These are phyloP conservation scores for Termitomyces sp. DNA, from an alignment of 768 basidiomycete species.

Conservation along the genomic window DNA sequence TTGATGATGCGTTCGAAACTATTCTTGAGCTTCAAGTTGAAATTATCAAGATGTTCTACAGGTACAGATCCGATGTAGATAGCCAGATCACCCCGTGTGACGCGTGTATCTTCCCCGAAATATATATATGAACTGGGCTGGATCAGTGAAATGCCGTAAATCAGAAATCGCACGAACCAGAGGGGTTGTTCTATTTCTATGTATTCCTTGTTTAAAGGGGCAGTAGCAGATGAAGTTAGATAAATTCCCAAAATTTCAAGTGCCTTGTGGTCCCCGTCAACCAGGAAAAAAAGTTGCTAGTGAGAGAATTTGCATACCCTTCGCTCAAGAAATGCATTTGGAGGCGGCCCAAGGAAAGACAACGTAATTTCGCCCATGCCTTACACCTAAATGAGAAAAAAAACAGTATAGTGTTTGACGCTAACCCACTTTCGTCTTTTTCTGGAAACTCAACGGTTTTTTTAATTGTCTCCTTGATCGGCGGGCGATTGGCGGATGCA, in stretches of 20 bases:
- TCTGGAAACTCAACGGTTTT: slow-evolving; percentile 90
- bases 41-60: slow-evolving; percentile 65
- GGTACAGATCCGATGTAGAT: slow-evolving; percentile 85
- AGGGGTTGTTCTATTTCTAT: slow-evolving; percentile 87
- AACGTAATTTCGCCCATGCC: slow-evolving; percentile 80
- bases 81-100: slow-evolving; percentile 65
- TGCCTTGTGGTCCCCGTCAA: slow-evolving; percentile 39
- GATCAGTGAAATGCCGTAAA: slow-evolving; percentile 1
- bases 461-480: slow-evolving; percentile 44
- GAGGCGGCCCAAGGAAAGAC: slow-evolving; percentile 72
- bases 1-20: slow-evolving; percentile 65
- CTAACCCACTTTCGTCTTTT: slow-evolving; percentile 74
- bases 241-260: slow-evolving; percentile 84
- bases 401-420: not conserved
- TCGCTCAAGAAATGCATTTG: slow-evolving; percentile 63
- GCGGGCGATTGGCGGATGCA: slow-evolving; percentile 53
- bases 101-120: slow-evolving; percentile 72
- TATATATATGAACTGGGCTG: slow-evolving; percentile 71
- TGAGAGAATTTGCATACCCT: slow-evolving; percentile 36
- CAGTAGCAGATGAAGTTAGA: slow-evolving; percentile 77
- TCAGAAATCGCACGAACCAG: slow-evolving; percentile 45
- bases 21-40: slow-evolving; percentile 59
- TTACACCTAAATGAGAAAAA: slow-evolving; percentile 12
- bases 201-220: slow-evolving; percentile 85
- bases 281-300: not conserved